Percentiles rank a stretch among this genome's conserved stretches.
Conservation (phyloP, 768 basidiomycete genomes). For the Antrodiella citrinella region DNA sequence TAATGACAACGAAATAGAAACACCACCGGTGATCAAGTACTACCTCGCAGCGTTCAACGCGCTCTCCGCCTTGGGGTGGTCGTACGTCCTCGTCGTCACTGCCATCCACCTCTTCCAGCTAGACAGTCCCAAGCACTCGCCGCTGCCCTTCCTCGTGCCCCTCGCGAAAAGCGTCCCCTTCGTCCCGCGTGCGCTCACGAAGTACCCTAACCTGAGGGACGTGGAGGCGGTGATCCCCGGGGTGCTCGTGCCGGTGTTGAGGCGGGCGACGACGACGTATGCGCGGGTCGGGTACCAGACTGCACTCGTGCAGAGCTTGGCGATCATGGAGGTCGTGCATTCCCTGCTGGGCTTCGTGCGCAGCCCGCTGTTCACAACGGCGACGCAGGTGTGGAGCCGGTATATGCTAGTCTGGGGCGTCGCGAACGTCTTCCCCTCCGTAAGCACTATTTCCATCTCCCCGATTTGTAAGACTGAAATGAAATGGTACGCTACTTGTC, state of each 20-base stretch:
- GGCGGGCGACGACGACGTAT: constrained; percentile 50
- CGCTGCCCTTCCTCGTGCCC: constrained; percentile 2
- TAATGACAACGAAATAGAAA: too few relatives aligned
- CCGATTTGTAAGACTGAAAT: neutral
- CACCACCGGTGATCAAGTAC: constrained; percentile 22
- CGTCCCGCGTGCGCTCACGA: constrained; percentile 1
- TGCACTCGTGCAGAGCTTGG: constrained; percentile 75
- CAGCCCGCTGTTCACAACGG: constrained; percentile 66
- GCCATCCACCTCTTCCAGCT: constrained; percentile 34
- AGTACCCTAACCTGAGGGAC: neutral
- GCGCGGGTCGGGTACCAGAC: constrained; percentile 52
- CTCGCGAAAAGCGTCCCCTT: constrained; percentile 9
- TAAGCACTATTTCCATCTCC: constrained; percentile 28
- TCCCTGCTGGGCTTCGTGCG: constrained; percentile 72
- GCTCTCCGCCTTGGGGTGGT: constrained; percentile 70
- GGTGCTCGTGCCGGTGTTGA: constrained; percentile 34
- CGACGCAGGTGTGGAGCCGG: constrained; percentile 73
- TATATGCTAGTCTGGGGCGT: constrained; percentile 85
- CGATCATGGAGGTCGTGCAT: constrained; percentile 80
- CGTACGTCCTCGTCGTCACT: constrained; percentile 52
- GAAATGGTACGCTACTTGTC: neutral
- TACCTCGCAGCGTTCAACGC: constrained; percentile 80
- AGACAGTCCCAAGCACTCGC: constrained; percentile 3
- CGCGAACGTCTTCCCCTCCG: constrained; percentile 51
- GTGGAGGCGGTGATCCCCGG: constrained; percentile 24